Conservation (phyloP, 1,139 yeast species). For the Debaryomyces robertsiae region DNA sequence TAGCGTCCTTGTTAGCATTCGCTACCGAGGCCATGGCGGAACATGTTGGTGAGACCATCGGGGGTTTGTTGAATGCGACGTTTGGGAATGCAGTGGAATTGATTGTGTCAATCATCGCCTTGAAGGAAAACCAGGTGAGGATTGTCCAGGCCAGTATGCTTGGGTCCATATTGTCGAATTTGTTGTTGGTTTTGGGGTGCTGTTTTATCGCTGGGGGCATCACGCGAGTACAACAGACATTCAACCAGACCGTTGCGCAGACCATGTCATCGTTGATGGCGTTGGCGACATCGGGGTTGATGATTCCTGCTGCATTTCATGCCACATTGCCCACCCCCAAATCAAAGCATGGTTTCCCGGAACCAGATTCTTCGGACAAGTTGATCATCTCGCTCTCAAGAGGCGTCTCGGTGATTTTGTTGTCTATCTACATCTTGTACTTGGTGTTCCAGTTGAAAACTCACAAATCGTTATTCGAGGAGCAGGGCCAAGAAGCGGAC, state of each 20-base stretch:
- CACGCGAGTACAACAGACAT: conserved; percentile 80
- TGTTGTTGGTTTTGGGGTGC: conserved; percentile 89
- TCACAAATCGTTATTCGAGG: conserved; percentile 61
- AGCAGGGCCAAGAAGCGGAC: conserved; percentile 39
- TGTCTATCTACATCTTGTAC: conserved; percentile 76
- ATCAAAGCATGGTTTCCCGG: conserved; percentile 41
- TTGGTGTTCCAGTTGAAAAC: conserved; percentile 86
- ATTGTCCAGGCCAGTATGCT: conserved; percentile 97
- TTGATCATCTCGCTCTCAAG: conserved; percentile 77
- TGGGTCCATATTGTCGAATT: conserved; percentile 87
- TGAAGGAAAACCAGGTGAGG: conserved; percentile 80
- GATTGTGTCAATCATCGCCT: conserved; percentile 89
- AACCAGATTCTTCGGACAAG: conserved; percentile 42
- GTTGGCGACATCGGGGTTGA: conserved; percentile 80
- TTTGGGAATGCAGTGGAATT: conserved; percentile 94
- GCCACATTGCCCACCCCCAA: conserved; percentile 66
- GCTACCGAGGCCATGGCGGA: conserved; percentile 93
- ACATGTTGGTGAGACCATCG: conserved; percentile 84
- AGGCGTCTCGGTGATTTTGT: conserved; percentile 79
- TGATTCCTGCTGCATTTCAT: conserved; percentile 96
- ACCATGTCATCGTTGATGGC: conserved; percentile 95
- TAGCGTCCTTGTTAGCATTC: conserved; percentile 85
- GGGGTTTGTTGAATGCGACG: conserved; percentile 92
- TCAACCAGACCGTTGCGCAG: conserved; percentile 96
- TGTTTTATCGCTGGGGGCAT: conserved; percentile 94